These are phyloP conservation scores for Pseudogymnoascus sp. DNA, from an alignment of 2,329 filamentous ascomycete genomes.

Conservation along the genomic window DNA sequence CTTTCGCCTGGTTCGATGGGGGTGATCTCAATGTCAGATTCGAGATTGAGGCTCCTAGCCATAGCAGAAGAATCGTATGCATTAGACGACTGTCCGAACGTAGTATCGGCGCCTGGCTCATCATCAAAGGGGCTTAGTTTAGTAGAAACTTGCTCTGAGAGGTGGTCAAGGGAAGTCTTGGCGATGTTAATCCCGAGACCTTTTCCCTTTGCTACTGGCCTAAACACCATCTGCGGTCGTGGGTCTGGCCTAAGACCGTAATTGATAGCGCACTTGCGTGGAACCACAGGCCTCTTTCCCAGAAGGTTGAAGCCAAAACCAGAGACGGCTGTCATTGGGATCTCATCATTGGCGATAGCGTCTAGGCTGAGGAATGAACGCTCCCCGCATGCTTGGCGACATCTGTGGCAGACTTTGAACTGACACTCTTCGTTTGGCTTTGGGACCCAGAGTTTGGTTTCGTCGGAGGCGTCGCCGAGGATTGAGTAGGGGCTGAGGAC, in stretches of 20 bases:
- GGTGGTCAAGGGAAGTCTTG: neutral
- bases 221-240: conserved; percentile 1
- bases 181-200: neutral
- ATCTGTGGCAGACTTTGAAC: conserved; percentile 41
- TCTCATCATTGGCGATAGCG: conserved; percentile 40
- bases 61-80: conserved; percentile 11
- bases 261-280: conserved; percentile 19
- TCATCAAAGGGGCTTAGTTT: conserved; percentile 9
- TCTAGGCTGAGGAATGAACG: conserved; percentile 43
- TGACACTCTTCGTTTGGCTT: conserved; percentile 36
- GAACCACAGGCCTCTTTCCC: conserved; percentile 33
- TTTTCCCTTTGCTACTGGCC: neutral
- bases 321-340: conserved; percentile 39
- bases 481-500: neutral
- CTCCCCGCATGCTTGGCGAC: conserved; percentile 36
- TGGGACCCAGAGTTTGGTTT: conserved; percentile 31
- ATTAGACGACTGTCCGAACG: neutral
- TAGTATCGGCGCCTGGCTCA: conserved; percentile 6
- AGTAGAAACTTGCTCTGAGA: neutral
- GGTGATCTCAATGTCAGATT: neutral
- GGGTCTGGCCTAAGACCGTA: conserved; percentile 22
- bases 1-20: neutral
- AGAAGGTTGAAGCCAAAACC: conserved; percentile 44
- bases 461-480: neutral
- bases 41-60: conserved; percentile 6